These are phyloP conservation scores for Daldinia vernicosa DNA, from an alignment of 495 filamentous ascomycete genomes.

Conservation along the genomic window DNA sequence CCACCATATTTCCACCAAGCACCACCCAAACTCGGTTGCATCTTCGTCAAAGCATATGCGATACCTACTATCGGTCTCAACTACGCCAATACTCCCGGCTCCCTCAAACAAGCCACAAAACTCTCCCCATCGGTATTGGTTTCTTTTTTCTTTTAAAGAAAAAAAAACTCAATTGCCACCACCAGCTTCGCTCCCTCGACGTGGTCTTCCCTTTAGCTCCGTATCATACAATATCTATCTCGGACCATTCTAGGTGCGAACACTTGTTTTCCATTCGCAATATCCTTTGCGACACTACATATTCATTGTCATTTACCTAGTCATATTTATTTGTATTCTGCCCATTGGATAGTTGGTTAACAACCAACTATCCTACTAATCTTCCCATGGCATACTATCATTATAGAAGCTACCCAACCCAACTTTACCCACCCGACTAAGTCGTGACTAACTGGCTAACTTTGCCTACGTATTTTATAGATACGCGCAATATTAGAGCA, in stretches of 20 bases:
- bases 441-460: neutral
- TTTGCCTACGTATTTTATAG: slow-evolving; percentile 2
- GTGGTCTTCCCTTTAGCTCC: neutral
- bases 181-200: neutral
- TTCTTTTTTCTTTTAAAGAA: too few species aligned
- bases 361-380: neutral
- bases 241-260: neutral
- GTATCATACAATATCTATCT: neutral
- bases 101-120: neutral
- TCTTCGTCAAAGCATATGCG: slow-evolving; percentile 2
- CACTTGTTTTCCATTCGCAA: neutral
- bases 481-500: neutral
- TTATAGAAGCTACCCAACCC: neutral
- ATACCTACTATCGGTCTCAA: neutral
- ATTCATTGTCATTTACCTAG: neutral
- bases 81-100: neutral
- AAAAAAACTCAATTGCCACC: neutral
- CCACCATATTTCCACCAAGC: neutral
- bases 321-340: neutral
- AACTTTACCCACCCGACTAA: neutral
- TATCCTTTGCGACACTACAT: neutral
- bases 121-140: neutral
- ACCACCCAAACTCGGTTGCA: neutral
- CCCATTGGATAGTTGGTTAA: neutral
- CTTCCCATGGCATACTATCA: neutral